Conservation (phyloP, 225 moss, liverwort and hornwort species). For the Antitrichia curtipendula region DNA sequence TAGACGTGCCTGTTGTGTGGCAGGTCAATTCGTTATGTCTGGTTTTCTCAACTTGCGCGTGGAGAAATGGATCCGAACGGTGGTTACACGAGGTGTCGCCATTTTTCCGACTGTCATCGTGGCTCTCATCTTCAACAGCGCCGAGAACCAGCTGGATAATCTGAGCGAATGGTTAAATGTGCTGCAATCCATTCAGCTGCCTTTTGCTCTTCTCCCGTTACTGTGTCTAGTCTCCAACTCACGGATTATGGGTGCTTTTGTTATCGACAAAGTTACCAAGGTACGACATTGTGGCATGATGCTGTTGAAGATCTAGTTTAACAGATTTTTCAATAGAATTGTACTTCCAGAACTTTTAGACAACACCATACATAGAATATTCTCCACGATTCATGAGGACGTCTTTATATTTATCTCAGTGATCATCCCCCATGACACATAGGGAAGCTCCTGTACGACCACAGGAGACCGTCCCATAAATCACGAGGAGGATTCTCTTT, state of each 20-base stretch:
- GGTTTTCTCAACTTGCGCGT: conserved; percentile 74
- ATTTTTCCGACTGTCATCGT: conserved; percentile 74
- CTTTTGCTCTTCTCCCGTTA: conserved; percentile 79
- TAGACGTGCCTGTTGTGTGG: not conserved
- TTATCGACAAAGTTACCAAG: conserved; percentile 50
- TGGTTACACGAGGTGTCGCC: conserved; percentile 72
- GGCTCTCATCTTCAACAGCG: conserved; percentile 68
- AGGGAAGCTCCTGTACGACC: not conserved
- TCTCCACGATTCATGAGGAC: not conserved
- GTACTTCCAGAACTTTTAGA: not conserved
- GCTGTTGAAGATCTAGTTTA: not conserved
- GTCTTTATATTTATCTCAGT: not conserved
- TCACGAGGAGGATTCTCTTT: not conserved
- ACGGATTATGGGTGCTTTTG: conserved; percentile 66
- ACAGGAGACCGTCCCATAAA: not conserved
- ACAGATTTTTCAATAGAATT: not conserved
- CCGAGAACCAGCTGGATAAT: conserved; percentile 73
- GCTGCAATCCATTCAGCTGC: conserved; percentile 81
- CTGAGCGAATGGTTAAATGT: conserved; percentile 92
- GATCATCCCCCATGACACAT: not conserved
- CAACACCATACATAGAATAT: not conserved
- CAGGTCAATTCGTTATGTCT: conserved; percentile 91
- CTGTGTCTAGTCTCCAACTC: conserved; percentile 63
- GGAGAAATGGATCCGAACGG: conserved; percentile 83
- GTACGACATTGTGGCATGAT: conserved; percentile 3